Evolutionary conservation across 2,329 filamentous ascomycete genomes (phyloP).

Genomic region (Neoascochyta sp.): DNA sequence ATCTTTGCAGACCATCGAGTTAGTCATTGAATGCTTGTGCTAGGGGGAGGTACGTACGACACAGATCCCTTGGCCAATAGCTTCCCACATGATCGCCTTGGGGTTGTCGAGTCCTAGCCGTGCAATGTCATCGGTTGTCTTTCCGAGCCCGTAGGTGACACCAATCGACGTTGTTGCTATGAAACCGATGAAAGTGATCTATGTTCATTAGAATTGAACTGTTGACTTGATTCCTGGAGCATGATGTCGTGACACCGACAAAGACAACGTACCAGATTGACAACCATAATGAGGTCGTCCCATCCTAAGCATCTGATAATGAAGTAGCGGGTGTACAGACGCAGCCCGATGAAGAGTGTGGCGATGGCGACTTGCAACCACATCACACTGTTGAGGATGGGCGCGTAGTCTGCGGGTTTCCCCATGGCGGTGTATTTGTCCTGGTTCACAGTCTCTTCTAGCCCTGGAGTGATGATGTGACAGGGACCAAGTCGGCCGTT

Average conservation of each 20-base stretch:
- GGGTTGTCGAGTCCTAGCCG: constrained; percentile 20
- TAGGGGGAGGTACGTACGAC: constrained; percentile 7
- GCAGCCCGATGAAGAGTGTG: constrained; percentile 20
- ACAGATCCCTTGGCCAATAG: constrained; percentile 29
- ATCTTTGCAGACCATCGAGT: constrained; percentile 9
- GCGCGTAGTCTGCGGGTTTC: constrained; percentile 17
- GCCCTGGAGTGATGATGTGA: too few relatives aligned
- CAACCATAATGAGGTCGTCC: constrained; percentile 29
- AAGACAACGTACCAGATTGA: constrained; percentile 21
- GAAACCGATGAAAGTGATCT: constrained; percentile 27
- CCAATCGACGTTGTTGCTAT: constrained; percentile 23
- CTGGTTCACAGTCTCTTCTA: background rate
- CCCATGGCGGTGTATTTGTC: constrained; percentile 10
- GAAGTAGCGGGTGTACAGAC: constrained; percentile 27
- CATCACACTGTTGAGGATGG: constrained; percentile 28
- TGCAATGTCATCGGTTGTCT: constrained; percentile 20
- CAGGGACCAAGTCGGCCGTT: too few relatives aligned
- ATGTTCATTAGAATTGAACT: too few relatives aligned
- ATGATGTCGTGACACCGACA: too few relatives aligned
- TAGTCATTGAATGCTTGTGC: background rate
- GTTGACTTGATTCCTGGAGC: too few relatives aligned
- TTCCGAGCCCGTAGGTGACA: constrained; percentile 27
- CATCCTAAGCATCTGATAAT: constrained; percentile 27
- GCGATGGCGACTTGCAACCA: constrained; percentile 28
- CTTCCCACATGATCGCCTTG: constrained; percentile 32